Conservation (phyloP, 768 basidiomycete genomes). For the Mrakia blollopis region DNA sequence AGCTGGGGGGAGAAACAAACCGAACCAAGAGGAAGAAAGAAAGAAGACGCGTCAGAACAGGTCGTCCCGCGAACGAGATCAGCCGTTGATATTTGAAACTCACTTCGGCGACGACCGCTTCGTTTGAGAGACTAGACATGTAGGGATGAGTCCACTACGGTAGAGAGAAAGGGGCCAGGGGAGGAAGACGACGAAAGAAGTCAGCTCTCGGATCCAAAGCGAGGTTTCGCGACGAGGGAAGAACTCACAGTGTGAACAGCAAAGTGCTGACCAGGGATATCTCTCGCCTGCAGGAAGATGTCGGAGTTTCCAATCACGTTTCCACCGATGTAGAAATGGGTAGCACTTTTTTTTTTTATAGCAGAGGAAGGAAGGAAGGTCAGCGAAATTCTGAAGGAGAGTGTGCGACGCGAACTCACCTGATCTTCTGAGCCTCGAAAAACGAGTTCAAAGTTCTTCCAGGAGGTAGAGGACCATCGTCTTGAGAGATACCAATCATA, state of each 20-base stretch:
- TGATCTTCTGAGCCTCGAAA: constrained; percentile 60
- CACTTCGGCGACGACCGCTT: constrained; percentile 59
- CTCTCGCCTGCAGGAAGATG: constrained; percentile 20
- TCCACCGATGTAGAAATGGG: constrained; percentile 58
- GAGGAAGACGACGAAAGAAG: background rate
- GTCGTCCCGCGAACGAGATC: background rate
- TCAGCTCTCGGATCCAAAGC: background rate
- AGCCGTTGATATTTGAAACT: background rate
- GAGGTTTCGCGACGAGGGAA: background rate
- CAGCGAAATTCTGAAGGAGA: background rate
- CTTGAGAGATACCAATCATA: constrained; percentile 62
- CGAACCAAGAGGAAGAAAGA: background rate
- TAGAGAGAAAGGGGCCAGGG: too few species aligned
- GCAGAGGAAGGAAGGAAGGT: background rate
- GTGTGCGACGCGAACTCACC: constrained; percentile 52
- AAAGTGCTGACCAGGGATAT: constrained; percentile 11
- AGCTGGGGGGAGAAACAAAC: too few species aligned
- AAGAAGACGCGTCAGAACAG: background rate
- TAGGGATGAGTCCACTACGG: constrained; percentile 24
- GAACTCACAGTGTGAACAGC: constrained; percentile 21
- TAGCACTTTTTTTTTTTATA: too few species aligned
- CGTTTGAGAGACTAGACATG: constrained; percentile 53
- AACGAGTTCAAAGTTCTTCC: constrained; percentile 58
- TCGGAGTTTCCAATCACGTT: constrained; percentile 57
- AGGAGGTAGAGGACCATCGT: constrained; percentile 66